Percentiles rank a stretch among this genome's conserved stretches.
Evolutionary conservation across 345 rosid species (phyloP).

Genomic region (Stellera chamaejasme): DNA sequence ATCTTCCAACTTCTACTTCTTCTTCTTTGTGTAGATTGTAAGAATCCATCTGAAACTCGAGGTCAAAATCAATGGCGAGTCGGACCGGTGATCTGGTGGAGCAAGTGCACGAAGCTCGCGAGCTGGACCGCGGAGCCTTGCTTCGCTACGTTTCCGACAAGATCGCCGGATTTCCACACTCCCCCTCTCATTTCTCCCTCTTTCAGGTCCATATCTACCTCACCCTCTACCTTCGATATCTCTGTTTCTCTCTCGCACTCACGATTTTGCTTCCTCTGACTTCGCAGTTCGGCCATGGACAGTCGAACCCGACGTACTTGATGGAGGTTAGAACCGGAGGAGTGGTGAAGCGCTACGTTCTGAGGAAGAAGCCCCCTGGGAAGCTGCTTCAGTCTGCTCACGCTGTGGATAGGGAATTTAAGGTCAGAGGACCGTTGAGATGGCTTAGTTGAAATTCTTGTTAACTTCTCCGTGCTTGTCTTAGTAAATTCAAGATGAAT

Average conservation of each 20-base stretch:
- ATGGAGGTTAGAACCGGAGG: slow-evolving; percentile 47
- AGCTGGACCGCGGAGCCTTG: slow-evolving; percentile 56
- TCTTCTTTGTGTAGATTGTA: background rate
- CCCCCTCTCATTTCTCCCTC: slow-evolving; percentile 49
- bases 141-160: slow-evolving; percentile 43
- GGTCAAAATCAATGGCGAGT: slow-evolving; percentile 32
- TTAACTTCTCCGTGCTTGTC: background rate
- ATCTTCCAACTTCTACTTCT: too few relatives aligned
- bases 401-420: slow-evolving; percentile 86
- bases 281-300: slow-evolving; percentile 80
- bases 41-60: background rate
- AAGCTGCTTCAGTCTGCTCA: slow-evolving; percentile 79
- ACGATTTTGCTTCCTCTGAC: background rate
- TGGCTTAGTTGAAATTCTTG: background rate
- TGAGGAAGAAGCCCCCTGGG: slow-evolving; percentile 97
- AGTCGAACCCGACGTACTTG: slow-evolving; percentile 86
- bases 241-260: background rate
- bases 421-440: slow-evolving; percentile 23
- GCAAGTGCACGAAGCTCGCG: slow-evolving; percentile 40
- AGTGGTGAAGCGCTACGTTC: slow-evolving; percentile 56
- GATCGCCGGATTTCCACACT: slow-evolving; percentile 59
- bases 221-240: background rate
- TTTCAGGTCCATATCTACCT: slow-evolving; percentile 37
- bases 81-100: slow-evolving; percentile 52
- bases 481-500: background rate